Evolutionary conservation across 495 filamentous ascomycete genomes (phyloP), one percentile per base, ranked within the genome.

Genomic region (Tuber calosporum): DNA sequence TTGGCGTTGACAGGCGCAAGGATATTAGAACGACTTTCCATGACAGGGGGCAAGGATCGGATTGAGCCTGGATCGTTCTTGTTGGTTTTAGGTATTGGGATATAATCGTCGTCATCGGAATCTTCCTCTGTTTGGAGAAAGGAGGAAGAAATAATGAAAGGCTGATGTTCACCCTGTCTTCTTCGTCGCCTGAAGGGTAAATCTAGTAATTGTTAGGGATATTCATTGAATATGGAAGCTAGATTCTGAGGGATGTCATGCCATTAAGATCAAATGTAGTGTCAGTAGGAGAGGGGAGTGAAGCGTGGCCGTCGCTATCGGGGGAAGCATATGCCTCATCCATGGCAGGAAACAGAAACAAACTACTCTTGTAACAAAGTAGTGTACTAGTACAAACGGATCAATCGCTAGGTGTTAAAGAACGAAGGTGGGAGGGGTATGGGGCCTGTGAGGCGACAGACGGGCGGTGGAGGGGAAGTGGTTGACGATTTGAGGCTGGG

Each of bases 311-410:
- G 43, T 81, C 79, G 79, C 79, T 81, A 53, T 80, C 79, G 45
- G 79, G 79, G 42, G 79, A 81, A 72, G 79, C 79, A 58, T 75
- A 81, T 17, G 70, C 79, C 68, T 80, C 79, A 69, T 81, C 79
- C 79, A 80, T 80, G 22, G 66, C 66, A 34, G 40, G 39, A 74
- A 69, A 67, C 40, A 69, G 67, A 71, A 41, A 70, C 53, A 53
- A 67, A 40, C n/a, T 69, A 66, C 67, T 42, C 67, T 69, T 42
- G 40, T 36, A 41, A 41, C 17, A 62, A 53, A 62, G 53, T 17
- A 62, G 53, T 1, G 39, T 40, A 40, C 4, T 40, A n/a, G 53
- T 34, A 62, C 53, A 62, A 34, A 30, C 5, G 26, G 26, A 17
- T 34, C 19, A 19, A 13, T 62, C 53, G 1, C 26, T 17, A 13